Evolutionary conservation across 148 eudicot species (phyloP).

Genomic region (Fagopyrum esculentum): DNA sequence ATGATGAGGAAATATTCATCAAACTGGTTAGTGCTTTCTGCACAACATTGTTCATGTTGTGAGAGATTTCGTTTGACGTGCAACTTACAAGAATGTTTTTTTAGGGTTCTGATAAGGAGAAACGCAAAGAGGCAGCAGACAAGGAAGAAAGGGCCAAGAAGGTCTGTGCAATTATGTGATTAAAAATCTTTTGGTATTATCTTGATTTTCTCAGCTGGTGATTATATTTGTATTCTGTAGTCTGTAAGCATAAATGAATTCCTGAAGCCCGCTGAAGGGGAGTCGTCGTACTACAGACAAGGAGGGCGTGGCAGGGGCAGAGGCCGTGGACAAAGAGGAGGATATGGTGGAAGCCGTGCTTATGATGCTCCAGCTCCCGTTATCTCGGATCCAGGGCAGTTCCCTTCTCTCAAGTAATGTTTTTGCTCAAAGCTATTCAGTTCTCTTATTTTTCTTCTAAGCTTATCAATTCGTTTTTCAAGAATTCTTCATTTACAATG

Average conservation of each 20-base stretch:
- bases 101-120: constrained; percentile 56
- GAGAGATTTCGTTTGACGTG: not conserved
- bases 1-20: constrained; percentile 46
- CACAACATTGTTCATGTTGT: not conserved
- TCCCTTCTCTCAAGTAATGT: constrained; percentile 32
- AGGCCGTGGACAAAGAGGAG: constrained; percentile 22
- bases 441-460: no score
- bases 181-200: no score
- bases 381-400: constrained; percentile 51
- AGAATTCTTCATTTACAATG: no score
- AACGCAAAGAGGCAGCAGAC: constrained; percentile 44
- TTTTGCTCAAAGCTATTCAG: no score
- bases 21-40: constrained; percentile 40
- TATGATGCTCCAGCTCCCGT: constrained; percentile 30
- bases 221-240: constrained; percentile 15
- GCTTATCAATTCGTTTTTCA: no score
- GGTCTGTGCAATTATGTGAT: constrained; percentile 18
- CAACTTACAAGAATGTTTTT: not conserved
- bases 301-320: constrained; percentile 55
- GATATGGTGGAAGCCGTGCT: constrained; percentile 28
- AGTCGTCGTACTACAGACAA: constrained; percentile 22
- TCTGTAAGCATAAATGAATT: constrained; percentile 52
- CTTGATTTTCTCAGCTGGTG: no score
- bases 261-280: constrained; percentile 48
- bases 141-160: constrained; percentile 55